Percentiles rank a stretch among this genome's conserved stretches.
These are phyloP conservation scores for Auricularia heimuer DNA, from an alignment of 768 basidiomycete genomes.

Conservation along the genomic window DNA sequence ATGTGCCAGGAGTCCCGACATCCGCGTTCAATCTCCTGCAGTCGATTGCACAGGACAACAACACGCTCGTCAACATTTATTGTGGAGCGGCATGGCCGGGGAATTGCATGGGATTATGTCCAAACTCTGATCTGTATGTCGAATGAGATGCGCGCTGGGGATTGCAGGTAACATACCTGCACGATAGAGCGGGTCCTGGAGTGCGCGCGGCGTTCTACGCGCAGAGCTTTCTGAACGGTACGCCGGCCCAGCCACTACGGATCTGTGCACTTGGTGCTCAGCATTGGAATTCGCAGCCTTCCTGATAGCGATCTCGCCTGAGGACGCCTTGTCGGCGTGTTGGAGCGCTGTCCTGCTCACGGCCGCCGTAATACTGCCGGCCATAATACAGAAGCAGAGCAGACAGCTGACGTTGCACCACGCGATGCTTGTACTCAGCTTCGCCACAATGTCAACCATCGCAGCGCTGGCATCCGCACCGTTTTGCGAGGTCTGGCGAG, in stretches of 20 bases:
- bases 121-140: neutral
- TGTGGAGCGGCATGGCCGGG: neutral
- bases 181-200: neutral
- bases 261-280: neutral
- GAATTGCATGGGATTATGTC: neutral
- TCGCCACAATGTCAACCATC: constrained; percentile 9
- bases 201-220: constrained; percentile 2
- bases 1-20: neutral
- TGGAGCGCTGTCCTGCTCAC: constrained; percentile 9
- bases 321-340: neutral
- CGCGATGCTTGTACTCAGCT: constrained; percentile 9
- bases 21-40: neutral
- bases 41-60: neutral
- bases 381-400: constrained; percentile 6
- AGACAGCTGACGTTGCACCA: constrained; percentile 8
- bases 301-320: neutral
- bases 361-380: constrained; percentile 7
- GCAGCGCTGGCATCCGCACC: constrained; percentile 9
- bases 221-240: constrained; percentile 1
- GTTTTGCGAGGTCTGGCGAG: constrained; percentile 7
- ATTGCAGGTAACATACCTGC: neutral
- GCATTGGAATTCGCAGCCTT: neutral
- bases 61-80: neutral
- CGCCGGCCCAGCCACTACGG: neutral
- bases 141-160: neutral